phyloP scores from a whole-genome alignment of 2,329 filamentous ascomycete species.

The Hypoxylon sp. region DNA sequence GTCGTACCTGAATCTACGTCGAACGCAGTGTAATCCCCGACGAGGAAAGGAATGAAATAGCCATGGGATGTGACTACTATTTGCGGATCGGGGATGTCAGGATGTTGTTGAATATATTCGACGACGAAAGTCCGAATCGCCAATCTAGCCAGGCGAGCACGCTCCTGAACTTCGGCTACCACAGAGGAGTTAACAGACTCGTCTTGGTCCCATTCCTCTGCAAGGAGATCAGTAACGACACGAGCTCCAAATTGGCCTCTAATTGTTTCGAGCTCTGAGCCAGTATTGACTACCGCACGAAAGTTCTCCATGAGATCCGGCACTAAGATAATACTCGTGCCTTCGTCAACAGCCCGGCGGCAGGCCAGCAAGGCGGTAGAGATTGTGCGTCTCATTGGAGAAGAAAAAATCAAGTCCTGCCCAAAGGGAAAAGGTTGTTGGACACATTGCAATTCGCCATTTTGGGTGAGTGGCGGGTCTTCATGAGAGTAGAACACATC shows the following conservation, averaged over 20 bases:
- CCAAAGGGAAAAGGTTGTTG: conserved; percentile 69
- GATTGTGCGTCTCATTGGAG: conserved; percentile 81
- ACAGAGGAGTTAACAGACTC: background rate
- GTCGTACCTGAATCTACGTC: no score
- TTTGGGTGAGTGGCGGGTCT: conserved; percentile 82
- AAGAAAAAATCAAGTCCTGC: conserved; percentile 77
- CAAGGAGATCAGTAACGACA: conserved; percentile 56
- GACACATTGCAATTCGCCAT: conserved; percentile 81
- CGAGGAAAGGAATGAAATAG: conserved; percentile 82
- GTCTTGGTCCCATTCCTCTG: background rate
- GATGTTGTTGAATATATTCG: background rate
- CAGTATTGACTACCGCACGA: no score
- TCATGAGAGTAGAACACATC: conserved; percentile 65
- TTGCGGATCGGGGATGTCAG: conserved; percentile 61
- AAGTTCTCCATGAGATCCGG: no score
- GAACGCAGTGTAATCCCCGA: conserved; percentile 76
- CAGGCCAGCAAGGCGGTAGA: conserved; percentile 76
- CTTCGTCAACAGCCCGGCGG: no score
- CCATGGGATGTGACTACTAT: conserved; percentile 83
- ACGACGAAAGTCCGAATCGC: conserved; percentile 62
- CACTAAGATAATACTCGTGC: conserved; percentile 74
- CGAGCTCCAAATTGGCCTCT: no score
- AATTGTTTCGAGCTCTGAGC: no score
- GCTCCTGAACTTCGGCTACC: conserved; percentile 24
- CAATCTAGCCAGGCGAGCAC: conserved; percentile 69